Evolutionary conservation across 495 filamentous ascomycete genomes (phyloP).

Genomic region (Staphylotrichum tortipilum): DNA sequence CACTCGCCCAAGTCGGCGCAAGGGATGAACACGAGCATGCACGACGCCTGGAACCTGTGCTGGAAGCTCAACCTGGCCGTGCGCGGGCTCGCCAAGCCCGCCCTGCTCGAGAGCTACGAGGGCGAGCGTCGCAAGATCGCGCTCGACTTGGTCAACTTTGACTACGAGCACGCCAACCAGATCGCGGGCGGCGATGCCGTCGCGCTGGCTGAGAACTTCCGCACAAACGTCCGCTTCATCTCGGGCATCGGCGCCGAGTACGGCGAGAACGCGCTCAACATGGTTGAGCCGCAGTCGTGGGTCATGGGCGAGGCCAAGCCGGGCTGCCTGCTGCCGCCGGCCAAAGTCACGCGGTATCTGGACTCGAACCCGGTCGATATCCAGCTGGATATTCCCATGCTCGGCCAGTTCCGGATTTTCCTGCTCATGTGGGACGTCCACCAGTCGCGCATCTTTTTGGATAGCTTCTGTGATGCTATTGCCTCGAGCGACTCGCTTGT

Average conservation of each 20-base stretch:
- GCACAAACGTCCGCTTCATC: slow-evolving; percentile 58
- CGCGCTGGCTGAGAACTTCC: slow-evolving; percentile 53
- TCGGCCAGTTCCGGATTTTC: slow-evolving; percentile 62
- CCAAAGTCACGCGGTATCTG: slow-evolving; percentile 56
- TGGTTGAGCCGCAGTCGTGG: slow-evolving; percentile 25
- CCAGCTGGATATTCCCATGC: slow-evolving; percentile 61
- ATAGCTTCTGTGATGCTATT: slow-evolving; percentile 41
- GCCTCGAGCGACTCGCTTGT: slow-evolving; percentile 36
- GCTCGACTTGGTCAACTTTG: slow-evolving; percentile 59
- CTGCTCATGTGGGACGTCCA: slow-evolving; percentile 51
- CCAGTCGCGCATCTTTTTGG: slow-evolving; percentile 44
- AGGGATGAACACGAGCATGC: slow-evolving; percentile 74
- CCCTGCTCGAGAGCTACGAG: slow-evolving; percentile 56
- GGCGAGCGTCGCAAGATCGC: slow-evolving; percentile 53
- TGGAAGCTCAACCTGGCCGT: slow-evolving; percentile 65
- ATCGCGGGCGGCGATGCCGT: slow-evolving; percentile 49
- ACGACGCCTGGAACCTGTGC: slow-evolving; percentile 66
- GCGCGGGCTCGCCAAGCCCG: slow-evolving; percentile 45
- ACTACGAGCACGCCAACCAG: slow-evolving; percentile 50
- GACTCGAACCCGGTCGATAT: slow-evolving; percentile 65
- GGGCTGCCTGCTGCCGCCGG: slow-evolving; percentile 53
- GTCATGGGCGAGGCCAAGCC: slow-evolving; percentile 42
- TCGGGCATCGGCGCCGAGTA: slow-evolving; percentile 60
- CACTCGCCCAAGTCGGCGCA: slow-evolving; percentile 70
- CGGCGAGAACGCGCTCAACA: slow-evolving; percentile 48